These are phyloP conservation scores for Clarireedia sp. DNA, from an alignment of 2,329 filamentous ascomycete species.

Conservation along the genomic window DNA sequence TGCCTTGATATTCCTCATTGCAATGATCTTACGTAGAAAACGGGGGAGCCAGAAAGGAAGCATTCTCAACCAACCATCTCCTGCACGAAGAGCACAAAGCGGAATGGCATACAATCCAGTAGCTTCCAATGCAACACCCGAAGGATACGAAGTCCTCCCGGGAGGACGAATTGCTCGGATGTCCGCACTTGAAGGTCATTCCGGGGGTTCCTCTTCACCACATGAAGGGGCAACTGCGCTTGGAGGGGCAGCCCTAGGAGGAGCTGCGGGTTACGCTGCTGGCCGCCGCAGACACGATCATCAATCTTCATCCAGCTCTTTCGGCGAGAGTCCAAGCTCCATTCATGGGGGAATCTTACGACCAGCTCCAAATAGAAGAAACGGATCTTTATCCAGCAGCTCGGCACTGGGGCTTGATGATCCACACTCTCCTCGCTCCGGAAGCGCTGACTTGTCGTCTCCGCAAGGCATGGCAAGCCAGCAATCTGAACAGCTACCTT, in stretches of 20 bases:
- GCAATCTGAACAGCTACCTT: slow-evolving; percentile 89
- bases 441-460: slow-evolving; percentile 58
- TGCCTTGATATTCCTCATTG: slow-evolving; percentile 55
- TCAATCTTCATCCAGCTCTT: slow-evolving; percentile 61
- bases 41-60: slow-evolving; percentile 56
- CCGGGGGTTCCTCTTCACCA: slow-evolving; percentile 50
- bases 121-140: slow-evolving; percentile 29
- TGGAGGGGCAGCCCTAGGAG: slow-evolving; percentile 28
- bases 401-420: slow-evolving; percentile 65
- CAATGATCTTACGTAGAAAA: slow-evolving; percentile 42
- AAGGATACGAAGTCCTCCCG: slow-evolving; percentile 66
- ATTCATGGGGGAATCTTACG: slow-evolving; percentile 45
- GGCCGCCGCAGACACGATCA: slow-evolving; percentile 39
- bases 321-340: slow-evolving; percentile 57
- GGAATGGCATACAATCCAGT: slow-evolving; percentile 36
- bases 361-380: slow-evolving; percentile 61
- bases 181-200: slow-evolving; percentile 79
- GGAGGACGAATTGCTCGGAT: slow-evolving; percentile 90
- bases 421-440: slow-evolving; percentile 54
- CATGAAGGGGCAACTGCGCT: slow-evolving; percentile 10
- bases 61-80: slow-evolving; percentile 85
- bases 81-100: slow-evolving; percentile 43
- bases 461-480: slow-evolving; percentile 77
- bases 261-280: slow-evolving; percentile 39
- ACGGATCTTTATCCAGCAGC: slow-evolving; percentile 82